Evolutionary conservation across 768 basidiomycete genomes (phyloP), one percentile per base, ranked within the genome.

Genomic region (Lanmaoa rubissima): DNA sequence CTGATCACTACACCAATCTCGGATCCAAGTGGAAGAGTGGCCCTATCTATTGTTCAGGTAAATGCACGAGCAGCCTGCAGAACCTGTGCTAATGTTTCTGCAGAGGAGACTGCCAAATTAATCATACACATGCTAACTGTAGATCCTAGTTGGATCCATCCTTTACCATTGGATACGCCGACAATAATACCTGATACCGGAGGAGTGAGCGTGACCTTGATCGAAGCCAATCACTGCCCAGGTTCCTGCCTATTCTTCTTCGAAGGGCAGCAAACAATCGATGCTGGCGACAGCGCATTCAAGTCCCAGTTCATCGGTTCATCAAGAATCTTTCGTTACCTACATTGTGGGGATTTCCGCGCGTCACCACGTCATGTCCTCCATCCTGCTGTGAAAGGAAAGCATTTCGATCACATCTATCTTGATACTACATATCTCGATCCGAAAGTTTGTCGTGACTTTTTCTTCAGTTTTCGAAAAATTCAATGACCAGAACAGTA

Each of bases 201-300:
- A 28, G 94, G 94, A 2, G 92, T 98, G 36, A 77, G 75, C 38
- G 95, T 98, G 5, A 98, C 94, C 2, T 82, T 95, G 40, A 93
- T 99, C n/a, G 92, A 97, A 65, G 97, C 96, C 11, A 98, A 99
- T 69, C 97, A 98, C 67, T 98, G 96, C 80, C 97, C 97, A 6
- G 97, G 97, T 5, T 97, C 94, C 2, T 92, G 87, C 56, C 76
- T 99, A 26, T 98, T 98, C 73, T 79, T 96, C 35, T 98, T 94
- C 64, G 93, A 98, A 73, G 96, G 97, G 7, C 81, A 73, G 41
- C 95, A 98, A 69, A 98, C 94, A 0, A 76, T 88, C 52, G 79
- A 96, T 68, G 92, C 93, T 0, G 95, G 94, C 0, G 94, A 96
- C 68, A 90, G 87, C 54, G 74, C 76, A 4, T 90, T 85, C 77